These are phyloP conservation scores for Fusarium pininemorale DNA, from an alignment of 2,329 filamentous ascomycete species.

Conservation along the genomic window DNA sequence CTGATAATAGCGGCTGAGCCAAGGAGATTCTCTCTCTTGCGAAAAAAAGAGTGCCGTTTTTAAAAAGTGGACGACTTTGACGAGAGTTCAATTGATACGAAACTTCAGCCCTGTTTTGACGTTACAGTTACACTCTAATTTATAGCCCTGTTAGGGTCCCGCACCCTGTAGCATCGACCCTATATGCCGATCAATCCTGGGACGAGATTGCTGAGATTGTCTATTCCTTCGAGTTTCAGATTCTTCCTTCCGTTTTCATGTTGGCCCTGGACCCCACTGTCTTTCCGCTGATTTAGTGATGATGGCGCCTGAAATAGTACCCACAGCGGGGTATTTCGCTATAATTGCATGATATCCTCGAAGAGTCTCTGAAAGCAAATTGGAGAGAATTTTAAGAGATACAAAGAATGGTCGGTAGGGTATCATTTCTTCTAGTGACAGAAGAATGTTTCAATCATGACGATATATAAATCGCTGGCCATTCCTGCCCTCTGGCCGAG, in stretches of 20 bases:
- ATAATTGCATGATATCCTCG: not conserved
- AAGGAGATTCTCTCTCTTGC: not conserved
- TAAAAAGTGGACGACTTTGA: not conserved
- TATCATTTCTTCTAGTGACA: not conserved
- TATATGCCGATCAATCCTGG: slow-evolving; percentile 14
- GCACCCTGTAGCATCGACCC: not conserved
- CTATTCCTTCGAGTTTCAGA: slow-evolving; percentile 20
- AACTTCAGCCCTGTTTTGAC: slow-evolving; percentile 22
- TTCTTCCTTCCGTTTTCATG: not conserved
- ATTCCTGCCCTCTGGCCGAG: not conserved
- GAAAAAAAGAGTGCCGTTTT: not conserved
- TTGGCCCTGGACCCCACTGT: not conserved
- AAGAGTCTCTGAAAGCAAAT: not conserved
- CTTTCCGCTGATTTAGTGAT: not conserved
- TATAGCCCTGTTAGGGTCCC: not conserved
- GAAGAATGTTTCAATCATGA: not conserved
- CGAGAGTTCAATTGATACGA: not conserved
- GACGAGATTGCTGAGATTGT: slow-evolving; percentile 13
- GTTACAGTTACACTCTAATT: slow-evolving; percentile 1
- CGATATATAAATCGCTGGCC: slow-evolving; percentile 7
- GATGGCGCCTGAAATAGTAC: not conserved
- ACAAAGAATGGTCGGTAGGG: not conserved
- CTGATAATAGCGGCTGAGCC: not conserved
- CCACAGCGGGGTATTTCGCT: not conserved
- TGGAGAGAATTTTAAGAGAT: not conserved